A percentile compares a stretch with the other conserved stretches of the same genome.
These are phyloP conservation scores for Cicer bijugum DNA, from an alignment of 306 rosid species.

Conservation along the genomic window DNA sequence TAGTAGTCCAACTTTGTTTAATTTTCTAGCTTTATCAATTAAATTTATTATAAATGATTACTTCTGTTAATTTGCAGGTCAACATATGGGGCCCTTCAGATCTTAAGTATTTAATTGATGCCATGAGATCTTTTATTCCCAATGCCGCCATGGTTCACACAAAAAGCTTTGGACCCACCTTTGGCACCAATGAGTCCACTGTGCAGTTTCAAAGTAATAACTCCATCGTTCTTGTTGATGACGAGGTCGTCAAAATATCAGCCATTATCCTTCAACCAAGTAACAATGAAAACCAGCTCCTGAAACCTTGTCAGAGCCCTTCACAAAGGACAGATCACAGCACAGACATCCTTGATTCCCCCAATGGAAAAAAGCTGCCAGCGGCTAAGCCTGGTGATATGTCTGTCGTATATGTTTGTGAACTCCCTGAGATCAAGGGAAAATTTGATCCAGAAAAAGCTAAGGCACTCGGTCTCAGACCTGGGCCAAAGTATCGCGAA, in stretches of 20 bases:
- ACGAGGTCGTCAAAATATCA: conserved; percentile 90
- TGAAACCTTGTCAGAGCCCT: conserved; percentile 41
- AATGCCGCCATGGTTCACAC: conserved; percentile 97
- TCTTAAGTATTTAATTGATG: conserved; percentile 78
- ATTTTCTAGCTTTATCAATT: conserved; percentile 23
- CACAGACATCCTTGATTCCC: conserved; percentile 45
- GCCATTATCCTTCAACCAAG: conserved; percentile 73
- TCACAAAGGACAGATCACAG: conserved; percentile 41
- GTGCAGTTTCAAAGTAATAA: conserved; percentile 51
- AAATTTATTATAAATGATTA: conserved; percentile 20
- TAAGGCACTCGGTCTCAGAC: conserved; percentile 70
- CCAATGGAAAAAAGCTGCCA: conserved; percentile 43
- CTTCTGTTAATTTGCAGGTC: conserved; percentile 60
- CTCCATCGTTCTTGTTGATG: conserved; percentile 75
- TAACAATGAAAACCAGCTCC: conserved; percentile 34
- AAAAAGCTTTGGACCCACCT: conserved; percentile 72
- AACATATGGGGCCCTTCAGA: conserved; percentile 92
- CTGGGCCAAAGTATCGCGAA: conserved; percentile 82
- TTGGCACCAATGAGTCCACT: conserved; percentile 43
- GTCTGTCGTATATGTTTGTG: conserved; percentile 87
- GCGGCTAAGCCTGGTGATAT: conserved; percentile 74
- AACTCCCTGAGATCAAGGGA: conserved; percentile 88
- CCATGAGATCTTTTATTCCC: conserved; percentile 87
- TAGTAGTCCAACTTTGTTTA: conserved; percentile 36
- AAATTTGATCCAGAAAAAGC: conserved; percentile 84